phyloP scores from a whole-genome alignment of 169 alveolate species.

The Plasmodium inui region DNA sequence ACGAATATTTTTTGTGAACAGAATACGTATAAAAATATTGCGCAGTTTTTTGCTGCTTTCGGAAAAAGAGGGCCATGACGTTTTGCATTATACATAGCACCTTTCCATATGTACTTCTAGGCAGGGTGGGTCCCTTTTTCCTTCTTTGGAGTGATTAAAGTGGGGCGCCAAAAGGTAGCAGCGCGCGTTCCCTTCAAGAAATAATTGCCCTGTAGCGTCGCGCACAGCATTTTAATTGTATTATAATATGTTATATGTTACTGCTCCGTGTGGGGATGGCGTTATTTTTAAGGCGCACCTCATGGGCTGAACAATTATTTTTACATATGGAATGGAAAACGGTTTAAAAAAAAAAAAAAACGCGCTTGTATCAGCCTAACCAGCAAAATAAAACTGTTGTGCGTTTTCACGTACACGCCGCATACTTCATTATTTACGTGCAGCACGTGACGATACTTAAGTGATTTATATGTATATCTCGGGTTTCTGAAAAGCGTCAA shows the following conservation, averaged over 20 bases:
- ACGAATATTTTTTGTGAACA: not conserved
- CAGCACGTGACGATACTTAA: not conserved
- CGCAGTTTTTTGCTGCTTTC: not conserved
- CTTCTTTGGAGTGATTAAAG: not conserved
- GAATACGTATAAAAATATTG: not conserved
- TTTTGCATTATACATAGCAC: not conserved
- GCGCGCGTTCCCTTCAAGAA: not conserved
- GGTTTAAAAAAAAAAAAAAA: not conserved
- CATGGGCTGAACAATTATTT: not conserved
- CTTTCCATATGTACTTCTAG: not conserved
- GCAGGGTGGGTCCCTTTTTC: not conserved
- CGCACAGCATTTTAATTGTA: not conserved
- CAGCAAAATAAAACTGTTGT: not conserved
- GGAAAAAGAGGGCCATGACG: not conserved
- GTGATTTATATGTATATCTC: not conserved
- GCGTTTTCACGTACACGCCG: not conserved
- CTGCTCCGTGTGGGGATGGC: not conserved
- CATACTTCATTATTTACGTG: slow-evolving; percentile 2
- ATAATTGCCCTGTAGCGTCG: not conserved
- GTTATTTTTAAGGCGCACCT: not conserved
- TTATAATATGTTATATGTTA: not conserved
- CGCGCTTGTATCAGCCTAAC: not conserved
- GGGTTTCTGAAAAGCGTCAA: not conserved
- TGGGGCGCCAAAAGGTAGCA: not conserved
- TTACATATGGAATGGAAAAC: not conserved